Evolutionary conservation across 805 yeast genomes (phyloP).

Genomic region (Priceomyces carsonii): DNA sequence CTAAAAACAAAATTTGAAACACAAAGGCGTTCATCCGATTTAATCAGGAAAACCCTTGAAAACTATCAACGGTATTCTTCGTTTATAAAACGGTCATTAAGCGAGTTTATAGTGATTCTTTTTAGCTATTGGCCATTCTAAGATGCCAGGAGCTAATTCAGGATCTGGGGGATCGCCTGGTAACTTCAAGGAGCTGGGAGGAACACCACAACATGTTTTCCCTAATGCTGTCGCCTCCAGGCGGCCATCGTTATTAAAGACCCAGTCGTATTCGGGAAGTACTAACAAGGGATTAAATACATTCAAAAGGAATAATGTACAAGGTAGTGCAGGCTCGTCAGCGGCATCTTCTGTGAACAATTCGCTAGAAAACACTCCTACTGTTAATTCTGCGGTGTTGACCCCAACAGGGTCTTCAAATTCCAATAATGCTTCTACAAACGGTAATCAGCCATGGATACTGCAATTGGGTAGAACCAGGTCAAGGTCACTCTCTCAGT

Average conservation of each 20-base stretch:
- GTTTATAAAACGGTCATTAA: too few species aligned
- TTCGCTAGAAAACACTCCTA: slow-evolving; percentile 1
- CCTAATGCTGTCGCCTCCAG: slow-evolving; percentile 1
- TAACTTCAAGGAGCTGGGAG: slow-evolving; percentile 4
- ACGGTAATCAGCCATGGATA: slow-evolving; percentile 1
- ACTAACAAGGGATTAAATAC: background rate
- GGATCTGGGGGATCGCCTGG: slow-evolving; percentile 5
- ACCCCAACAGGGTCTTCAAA: slow-evolving; percentile 1
- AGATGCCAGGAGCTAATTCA: slow-evolving; percentile 6
- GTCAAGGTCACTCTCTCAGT: slow-evolving; percentile 20
- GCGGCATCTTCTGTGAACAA: background rate
- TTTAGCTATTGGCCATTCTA: background rate
- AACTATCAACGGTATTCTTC: too few species aligned
- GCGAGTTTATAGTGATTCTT: too few species aligned
- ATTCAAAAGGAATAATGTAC: background rate
- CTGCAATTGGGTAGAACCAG: slow-evolving; percentile 6
- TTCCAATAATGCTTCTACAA: background rate
- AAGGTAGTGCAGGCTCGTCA: background rate
- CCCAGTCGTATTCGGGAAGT: slow-evolving; percentile 1
- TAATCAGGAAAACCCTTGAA: too few species aligned
- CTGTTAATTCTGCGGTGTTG: background rate
- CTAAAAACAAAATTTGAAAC: too few species aligned
- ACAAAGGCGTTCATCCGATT: too few species aligned
- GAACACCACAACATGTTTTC: background rate
- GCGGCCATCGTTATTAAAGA: slow-evolving; percentile 3